Conservation (phyloP, 257 asterid genomes). For the Forsythia suspensa region DNA sequence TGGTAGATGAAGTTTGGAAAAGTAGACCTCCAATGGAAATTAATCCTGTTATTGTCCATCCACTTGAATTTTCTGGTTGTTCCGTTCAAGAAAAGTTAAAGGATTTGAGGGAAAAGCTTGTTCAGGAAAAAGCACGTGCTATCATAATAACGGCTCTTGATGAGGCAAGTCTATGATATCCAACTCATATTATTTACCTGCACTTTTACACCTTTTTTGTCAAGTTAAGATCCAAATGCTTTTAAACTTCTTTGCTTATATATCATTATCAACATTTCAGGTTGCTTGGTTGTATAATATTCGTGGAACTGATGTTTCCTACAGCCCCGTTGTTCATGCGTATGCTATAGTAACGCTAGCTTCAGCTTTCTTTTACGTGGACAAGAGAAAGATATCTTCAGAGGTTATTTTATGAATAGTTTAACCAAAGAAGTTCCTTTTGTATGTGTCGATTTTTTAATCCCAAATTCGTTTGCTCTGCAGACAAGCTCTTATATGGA, state of each 20-base stretch:
- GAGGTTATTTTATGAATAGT: conserved; percentile 59
- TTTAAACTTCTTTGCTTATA: conserved; percentile 12
- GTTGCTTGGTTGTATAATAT: conserved; percentile 92
- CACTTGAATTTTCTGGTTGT: conserved; percentile 76
- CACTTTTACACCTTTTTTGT: background rate
- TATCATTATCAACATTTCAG: conserved; percentile 39
- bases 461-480: conserved; percentile 21
- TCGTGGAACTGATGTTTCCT: conserved; percentile 90
- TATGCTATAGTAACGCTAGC: conserved; percentile 75
- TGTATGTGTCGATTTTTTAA: conserved; percentile 14
- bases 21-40: conserved; percentile 67
- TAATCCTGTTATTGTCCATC: conserved; percentile 74
- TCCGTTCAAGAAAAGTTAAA: conserved; percentile 80
- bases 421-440: background rate
- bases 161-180: conserved; percentile 53
- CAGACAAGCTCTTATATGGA: conserved; percentile 68
- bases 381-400: conserved; percentile 67
- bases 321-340: conserved; percentile 87
- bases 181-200: conserved; percentile 2
- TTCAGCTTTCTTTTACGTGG: conserved; percentile 87
- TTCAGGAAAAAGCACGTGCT: conserved; percentile 67
- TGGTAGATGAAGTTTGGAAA: conserved; percentile 93
- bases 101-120: conserved; percentile 74
- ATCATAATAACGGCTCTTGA: conserved; percentile 75
- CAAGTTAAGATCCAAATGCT: background rate